Evolutionary conservation across 495 filamentous ascomycete genomes (phyloP).

Genomic region (Bacidia rubella): DNA sequence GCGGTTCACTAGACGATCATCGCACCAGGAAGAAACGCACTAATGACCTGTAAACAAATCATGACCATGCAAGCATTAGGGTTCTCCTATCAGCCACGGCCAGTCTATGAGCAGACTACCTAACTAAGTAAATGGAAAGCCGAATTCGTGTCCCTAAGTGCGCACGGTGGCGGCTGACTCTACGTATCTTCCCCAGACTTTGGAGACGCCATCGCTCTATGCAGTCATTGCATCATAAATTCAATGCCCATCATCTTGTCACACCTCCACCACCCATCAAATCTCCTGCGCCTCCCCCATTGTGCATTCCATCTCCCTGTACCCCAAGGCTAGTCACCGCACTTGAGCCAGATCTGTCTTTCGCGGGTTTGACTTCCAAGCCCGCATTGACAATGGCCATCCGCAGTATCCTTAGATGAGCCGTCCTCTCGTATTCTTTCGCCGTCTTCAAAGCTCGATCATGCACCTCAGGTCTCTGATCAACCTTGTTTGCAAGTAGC

Average conservation of each 20-base stretch:
- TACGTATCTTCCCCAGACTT: background rate
- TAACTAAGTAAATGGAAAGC: background rate
- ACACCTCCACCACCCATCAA: background rate
- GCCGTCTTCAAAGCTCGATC: constrained; percentile 49
- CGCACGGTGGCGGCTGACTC: background rate
- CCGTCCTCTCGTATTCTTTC: constrained; percentile 55
- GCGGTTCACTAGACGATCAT: background rate
- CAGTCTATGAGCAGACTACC: background rate
- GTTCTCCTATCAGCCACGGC: background rate
- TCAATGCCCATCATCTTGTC: background rate
- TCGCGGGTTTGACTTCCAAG: constrained; percentile 46
- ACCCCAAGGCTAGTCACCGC: background rate
- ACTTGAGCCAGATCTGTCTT: background rate
- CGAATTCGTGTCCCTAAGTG: background rate
- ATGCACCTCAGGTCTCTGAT: constrained; percentile 57
- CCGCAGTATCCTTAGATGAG: constrained; percentile 59
- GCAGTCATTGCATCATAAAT: background rate
- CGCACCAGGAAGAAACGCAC: background rate
- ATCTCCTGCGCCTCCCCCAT: constrained; percentile 1
- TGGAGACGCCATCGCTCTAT: background rate
- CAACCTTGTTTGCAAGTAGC: constrained; percentile 52
- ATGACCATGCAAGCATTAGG: background rate
- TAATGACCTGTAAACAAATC: constrained; percentile 3
- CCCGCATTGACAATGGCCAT: constrained; percentile 62
- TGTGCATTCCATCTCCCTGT: background rate